Percentiles rank a stretch among this genome's conserved stretches.
These are phyloP conservation scores for Leptographium wingfieldii DNA, from an alignment of 2,329 filamentous ascomycete genomes.

Conservation along the genomic window DNA sequence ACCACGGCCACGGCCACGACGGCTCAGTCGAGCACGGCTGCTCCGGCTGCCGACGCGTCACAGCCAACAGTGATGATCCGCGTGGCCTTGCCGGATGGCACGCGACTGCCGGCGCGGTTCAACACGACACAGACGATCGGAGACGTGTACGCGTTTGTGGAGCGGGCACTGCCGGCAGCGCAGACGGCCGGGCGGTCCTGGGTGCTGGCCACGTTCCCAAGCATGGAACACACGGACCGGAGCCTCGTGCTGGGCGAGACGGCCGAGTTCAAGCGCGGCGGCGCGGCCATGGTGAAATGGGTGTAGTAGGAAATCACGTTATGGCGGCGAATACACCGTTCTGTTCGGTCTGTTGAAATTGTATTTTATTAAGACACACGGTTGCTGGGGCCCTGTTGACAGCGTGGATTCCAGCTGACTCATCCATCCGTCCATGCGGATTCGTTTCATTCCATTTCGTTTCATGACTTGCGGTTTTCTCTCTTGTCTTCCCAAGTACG, in stretches of 20 bases:
- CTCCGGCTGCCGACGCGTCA: conserved; percentile 44
- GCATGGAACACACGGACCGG: conserved; percentile 65
- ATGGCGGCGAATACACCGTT: too few relatives aligned
- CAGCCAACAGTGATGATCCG: conserved; percentile 59
- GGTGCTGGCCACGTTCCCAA: conserved; percentile 73
- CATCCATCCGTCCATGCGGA: too few relatives aligned
- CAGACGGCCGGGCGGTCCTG: conserved; percentile 43
- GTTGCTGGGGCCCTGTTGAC: background rate
- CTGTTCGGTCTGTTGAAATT: background rate
- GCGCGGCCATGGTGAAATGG: conserved; percentile 53
- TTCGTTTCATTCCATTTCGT: background rate
- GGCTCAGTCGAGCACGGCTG: conserved; percentile 17
- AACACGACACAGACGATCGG: conserved; percentile 68
- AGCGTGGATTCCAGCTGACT: background rate
- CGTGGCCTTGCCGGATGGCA: conserved; percentile 67
- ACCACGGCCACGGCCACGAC: conserved; percentile 8
- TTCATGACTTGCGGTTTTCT: background rate
- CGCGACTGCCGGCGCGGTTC: conserved; percentile 65
- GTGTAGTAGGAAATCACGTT: conserved; percentile 12
- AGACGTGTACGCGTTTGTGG: conserved; percentile 65
- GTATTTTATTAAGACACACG: background rate
- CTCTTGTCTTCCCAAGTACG: background rate
- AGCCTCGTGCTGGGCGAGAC: conserved; percentile 44
- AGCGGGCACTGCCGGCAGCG: conserved; percentile 46
- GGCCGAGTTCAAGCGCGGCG: conserved; percentile 52